These are phyloP conservation scores for Discostella stelligeroides DNA, from an alignment of 108 stramenopile species.

Conservation along the genomic window DNA sequence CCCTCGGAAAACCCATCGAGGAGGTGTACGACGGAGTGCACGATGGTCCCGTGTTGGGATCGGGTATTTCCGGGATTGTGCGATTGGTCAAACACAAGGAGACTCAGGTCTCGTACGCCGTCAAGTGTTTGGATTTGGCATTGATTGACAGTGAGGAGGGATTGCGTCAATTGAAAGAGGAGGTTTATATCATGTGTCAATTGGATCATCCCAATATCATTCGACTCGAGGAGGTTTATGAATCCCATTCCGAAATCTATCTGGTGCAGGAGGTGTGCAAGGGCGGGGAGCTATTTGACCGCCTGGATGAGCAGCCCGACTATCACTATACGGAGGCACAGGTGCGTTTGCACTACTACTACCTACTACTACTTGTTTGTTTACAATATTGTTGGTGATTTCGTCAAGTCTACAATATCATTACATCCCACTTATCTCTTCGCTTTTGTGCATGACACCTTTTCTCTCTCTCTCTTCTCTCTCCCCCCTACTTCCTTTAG, in stretches of 20 bases:
- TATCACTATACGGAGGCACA: constrained; percentile 92
- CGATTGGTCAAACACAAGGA: constrained; percentile 72
- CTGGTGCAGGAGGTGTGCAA: constrained; percentile 94
- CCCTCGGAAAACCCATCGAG: constrained; percentile 87
- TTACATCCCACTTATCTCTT: too few species aligned
- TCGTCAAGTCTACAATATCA: too few species aligned
- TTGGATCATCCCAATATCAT: constrained; percentile 92
- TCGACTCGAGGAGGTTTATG: constrained; percentile 83
- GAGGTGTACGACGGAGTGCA: constrained; percentile 89
- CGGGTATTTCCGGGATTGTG: constrained; percentile 81
- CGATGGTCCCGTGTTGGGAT: constrained; percentile 79
- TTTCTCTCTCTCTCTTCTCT: background rate
- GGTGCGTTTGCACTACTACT: too few species aligned
- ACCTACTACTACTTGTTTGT: too few species aligned
- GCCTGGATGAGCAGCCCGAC: constrained; percentile 87
- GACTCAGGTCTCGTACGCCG: constrained; percentile 78
- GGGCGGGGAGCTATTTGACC: constrained; percentile 96
- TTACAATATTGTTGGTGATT: too few species aligned
- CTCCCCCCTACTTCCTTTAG: constrained; percentile 15
- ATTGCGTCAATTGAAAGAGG: constrained; percentile 76
- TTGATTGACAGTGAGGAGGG: constrained; percentile 77
- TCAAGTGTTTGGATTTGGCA: constrained; percentile 84
- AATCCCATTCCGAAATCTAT: constrained; percentile 83
- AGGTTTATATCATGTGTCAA: constrained; percentile 91
- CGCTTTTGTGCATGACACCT: background rate